Conservation (phyloP, 345 rosid species). For the Eucalyptus leucophloia region DNA sequence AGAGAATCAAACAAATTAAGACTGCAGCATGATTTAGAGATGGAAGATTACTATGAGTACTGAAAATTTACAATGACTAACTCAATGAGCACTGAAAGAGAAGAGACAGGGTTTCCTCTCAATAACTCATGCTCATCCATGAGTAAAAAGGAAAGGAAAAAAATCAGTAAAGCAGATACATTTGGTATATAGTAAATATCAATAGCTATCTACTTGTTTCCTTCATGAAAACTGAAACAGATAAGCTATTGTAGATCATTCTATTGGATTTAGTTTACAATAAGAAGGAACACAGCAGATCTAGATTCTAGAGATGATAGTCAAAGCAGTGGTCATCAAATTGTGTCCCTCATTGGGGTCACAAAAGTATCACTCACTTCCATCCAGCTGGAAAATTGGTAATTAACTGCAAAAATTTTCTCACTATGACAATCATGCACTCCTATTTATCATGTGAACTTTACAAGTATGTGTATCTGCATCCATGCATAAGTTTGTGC, state of each 20-base stretch:
- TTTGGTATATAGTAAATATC: neutral
- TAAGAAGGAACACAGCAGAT: neutral
- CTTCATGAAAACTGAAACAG: neutral
- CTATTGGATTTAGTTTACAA: neutral
- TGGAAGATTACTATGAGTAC: neutral
- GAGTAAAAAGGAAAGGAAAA: neutral
- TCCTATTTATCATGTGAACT: neutral
- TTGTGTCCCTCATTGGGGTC: neutral
- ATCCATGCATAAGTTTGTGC: neutral
- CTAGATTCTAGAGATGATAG: neutral
- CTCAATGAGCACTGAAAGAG: neutral
- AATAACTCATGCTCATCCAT: neutral
- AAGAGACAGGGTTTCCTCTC: neutral
- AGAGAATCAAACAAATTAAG: neutral
- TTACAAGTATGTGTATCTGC: neutral
- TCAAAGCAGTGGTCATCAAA: neutral
- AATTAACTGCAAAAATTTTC: neutral
- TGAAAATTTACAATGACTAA: neutral
- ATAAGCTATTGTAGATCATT: neutral
- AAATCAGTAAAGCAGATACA: neutral
- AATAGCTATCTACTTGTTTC: neutral
- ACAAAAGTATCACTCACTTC: neutral
- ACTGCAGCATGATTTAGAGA: neutral
- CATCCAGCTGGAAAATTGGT: neutral
- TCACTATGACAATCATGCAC: neutral